A percentile compares a stretch with the other conserved stretches of the same genome.
Evolutionary conservation across 345 rosid genomes (phyloP).

Genomic region (Cardiospermum halicacabum): DNA sequence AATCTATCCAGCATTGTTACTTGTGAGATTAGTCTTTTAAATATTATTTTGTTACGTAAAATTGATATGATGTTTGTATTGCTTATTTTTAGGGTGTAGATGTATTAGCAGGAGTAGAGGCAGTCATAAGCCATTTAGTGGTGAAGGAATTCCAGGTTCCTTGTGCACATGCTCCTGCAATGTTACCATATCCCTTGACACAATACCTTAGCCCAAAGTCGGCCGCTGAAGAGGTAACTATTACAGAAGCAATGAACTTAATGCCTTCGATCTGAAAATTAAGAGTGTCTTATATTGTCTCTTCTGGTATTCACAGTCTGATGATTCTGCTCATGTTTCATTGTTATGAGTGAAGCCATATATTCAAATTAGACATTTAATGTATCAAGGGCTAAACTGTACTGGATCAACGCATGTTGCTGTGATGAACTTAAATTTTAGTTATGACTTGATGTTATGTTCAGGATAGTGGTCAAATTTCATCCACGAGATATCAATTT

Average conservation of each 20-base stretch:
- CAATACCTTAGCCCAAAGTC: conserved; percentile 50
- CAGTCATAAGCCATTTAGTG: conserved; percentile 58
- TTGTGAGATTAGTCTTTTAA: background rate
- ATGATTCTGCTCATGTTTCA: background rate
- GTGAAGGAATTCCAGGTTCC: conserved; percentile 64
- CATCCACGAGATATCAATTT: background rate
- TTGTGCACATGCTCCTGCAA: conserved; percentile 70
- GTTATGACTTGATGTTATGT: background rate
- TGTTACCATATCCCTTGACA: conserved; percentile 39
- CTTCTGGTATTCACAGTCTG: background rate
- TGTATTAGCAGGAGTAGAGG: conserved; percentile 66
- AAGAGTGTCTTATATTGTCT: background rate
- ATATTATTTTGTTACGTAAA: background rate
- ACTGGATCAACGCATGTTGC: background rate
- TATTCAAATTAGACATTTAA: background rate
- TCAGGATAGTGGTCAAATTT: background rate
- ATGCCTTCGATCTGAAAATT: background rate
- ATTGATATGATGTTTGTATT: background rate
- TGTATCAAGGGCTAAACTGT: background rate
- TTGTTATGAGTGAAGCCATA: background rate
- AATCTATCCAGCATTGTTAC: background rate
- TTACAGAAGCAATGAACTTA: background rate
- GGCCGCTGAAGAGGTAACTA: conserved; percentile 62
- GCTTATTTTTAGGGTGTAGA: conserved; percentile 49
- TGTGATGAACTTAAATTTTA: background rate